Evolutionary conservation across 75 land plant species (phyloP).

Genomic region (Sequoiadendron giganteum): DNA sequence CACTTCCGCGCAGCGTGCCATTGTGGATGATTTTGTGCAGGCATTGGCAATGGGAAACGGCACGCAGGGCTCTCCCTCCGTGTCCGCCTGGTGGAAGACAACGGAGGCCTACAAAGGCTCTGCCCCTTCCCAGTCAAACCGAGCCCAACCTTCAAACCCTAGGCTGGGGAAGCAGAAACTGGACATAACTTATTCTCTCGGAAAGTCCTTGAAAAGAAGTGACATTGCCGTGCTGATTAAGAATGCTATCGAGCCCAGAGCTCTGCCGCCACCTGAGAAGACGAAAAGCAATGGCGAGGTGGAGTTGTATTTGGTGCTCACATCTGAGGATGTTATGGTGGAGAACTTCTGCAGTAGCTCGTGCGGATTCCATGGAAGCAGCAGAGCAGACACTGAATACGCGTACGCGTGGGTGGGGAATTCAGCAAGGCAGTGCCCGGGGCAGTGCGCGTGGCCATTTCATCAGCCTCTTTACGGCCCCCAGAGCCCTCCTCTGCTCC

Average conservation of each 20-base stretch:
- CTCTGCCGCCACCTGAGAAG: constrained; percentile 13
- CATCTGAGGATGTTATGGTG: constrained; percentile 37
- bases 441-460: constrained; percentile 82
- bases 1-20: constrained; percentile 46
- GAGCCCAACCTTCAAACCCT: background rate
- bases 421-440: constrained; percentile 65
- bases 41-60: constrained; percentile 33
- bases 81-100: constrained; percentile 65
- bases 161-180: background rate
- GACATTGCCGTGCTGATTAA: constrained; percentile 10
- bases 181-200: background rate
- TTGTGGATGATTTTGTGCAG: constrained; percentile 49
- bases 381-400: too few relatives aligned
- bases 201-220: background rate
- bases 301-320: constrained; percentile 37
- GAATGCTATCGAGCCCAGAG: background rate
- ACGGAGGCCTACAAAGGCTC: constrained; percentile 42
- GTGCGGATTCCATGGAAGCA: constrained; percentile 42
- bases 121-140: background rate
- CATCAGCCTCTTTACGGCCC: constrained; percentile 66
- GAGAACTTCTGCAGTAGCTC: constrained; percentile 50
- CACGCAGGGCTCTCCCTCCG: constrained; percentile 38
- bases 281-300: background rate
- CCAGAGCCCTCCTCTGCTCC: constrained; percentile 48
- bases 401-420: constrained; percentile 65